Conservation (phyloP, 768 basidiomycete genomes). For the Boletellus ananas region DNA sequence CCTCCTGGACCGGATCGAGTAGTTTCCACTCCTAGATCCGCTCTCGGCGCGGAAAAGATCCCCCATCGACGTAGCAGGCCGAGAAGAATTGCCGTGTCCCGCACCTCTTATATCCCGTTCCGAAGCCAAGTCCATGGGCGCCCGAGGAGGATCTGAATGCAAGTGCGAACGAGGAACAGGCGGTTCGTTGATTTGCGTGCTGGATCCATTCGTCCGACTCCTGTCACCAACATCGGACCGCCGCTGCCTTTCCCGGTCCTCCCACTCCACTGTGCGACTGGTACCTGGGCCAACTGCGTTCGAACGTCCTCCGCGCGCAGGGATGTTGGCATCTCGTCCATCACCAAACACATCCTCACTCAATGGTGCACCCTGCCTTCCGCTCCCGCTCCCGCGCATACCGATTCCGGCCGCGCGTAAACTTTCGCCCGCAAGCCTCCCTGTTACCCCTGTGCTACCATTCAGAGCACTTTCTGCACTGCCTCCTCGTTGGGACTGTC, state of each 20-base stretch:
- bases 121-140: conserved; percentile 7
- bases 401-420: conserved; percentile 68
- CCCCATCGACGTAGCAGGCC: conserved; percentile 58
- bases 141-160: conserved; percentile 25
- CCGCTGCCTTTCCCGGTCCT: conserved; percentile 21
- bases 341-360: conserved; percentile 37
- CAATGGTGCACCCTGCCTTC: conserved; percentile 25
- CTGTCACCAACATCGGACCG: conserved; percentile 16
- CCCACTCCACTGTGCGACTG: conserved; percentile 21
- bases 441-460: conserved; percentile 38
- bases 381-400: conserved; percentile 31
- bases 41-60: conserved; percentile 36
- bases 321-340: conserved; percentile 15
- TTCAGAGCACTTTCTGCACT: conserved; percentile 66
- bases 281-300: conserved; percentile 2
- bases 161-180: conserved; percentile 20
- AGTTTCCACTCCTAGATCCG: conserved; percentile 8
- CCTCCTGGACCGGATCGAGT: conserved; percentile 21
- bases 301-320: conserved; percentile 18
- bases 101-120: conserved; percentile 23
- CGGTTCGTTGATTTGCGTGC: conserved; percentile 19
- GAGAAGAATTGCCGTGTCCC: conserved; percentile 18
- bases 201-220: conserved; percentile 24
- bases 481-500: conserved; percentile 58
- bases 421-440: conserved; percentile 62